These are phyloP conservation scores for Obba rivulosa DNA, from an alignment of 768 basidiomycete genomes.

Conservation along the genomic window DNA sequence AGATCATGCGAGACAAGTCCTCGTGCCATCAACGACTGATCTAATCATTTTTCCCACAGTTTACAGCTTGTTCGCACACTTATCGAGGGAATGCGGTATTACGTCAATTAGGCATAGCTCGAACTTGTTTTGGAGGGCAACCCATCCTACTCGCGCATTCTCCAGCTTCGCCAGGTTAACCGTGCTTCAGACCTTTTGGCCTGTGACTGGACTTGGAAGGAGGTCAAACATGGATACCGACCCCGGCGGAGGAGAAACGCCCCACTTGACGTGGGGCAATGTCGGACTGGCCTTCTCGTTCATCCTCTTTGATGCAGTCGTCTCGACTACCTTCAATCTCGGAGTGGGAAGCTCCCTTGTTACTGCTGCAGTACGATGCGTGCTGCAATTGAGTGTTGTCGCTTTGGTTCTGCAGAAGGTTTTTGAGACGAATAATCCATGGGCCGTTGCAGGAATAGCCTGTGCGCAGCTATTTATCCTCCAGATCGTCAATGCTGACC, in stretches of 20 bases:
- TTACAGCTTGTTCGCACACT: background rate
- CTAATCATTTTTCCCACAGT: no score
- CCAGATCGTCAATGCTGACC: background rate
- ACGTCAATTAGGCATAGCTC: background rate
- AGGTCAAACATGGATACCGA: conserved; percentile 15
- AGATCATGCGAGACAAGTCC: background rate
- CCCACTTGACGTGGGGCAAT: conserved; percentile 60
- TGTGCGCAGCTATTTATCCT: conserved; percentile 43
- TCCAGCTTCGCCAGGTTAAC: no score
- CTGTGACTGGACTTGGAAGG: background rate
- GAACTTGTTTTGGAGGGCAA: background rate
- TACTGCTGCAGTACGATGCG: conserved; percentile 67
- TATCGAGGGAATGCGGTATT: background rate
- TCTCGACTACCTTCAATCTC: conserved; percentile 62
- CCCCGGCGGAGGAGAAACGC: conserved; percentile 6
- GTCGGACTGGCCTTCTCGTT: conserved; percentile 73
- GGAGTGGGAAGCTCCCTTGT: conserved; percentile 65
- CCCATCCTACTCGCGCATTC: no score
- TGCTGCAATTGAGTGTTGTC: conserved; percentile 73
- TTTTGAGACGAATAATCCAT: conserved; percentile 70
- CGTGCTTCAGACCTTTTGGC: no score
- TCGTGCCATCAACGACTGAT: no score
- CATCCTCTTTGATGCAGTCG: conserved; percentile 61
- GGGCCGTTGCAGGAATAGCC: conserved; percentile 69
- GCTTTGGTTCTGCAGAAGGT: conserved; percentile 65